A percentile compares a stretch with the other conserved stretches of the same genome.
phyloP scores from a whole-genome alignment of 106 monocot genomes.

The Acanthochlamys bracteata region DNA sequence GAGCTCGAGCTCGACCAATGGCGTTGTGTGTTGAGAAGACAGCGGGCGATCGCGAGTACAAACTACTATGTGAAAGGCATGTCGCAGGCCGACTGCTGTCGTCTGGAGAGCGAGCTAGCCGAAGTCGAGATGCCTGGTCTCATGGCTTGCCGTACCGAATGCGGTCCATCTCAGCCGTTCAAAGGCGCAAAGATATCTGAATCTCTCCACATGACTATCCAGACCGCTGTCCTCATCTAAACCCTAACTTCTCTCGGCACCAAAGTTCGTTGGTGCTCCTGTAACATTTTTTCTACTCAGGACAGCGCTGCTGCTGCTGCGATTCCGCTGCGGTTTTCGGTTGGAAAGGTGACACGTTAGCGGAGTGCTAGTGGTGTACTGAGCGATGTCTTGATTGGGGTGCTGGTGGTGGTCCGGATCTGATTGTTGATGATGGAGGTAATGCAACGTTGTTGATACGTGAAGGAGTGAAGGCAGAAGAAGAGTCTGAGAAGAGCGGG shows the following conservation, averaged over 20 bases:
- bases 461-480: slow-evolving; percentile 78
- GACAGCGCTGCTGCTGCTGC: slow-evolving; percentile 74
- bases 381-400: slow-evolving; percentile 83
- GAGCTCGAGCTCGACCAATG: slow-evolving; percentile 5
- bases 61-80: slow-evolving; percentile 91
- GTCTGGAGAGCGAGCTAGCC: slow-evolving; percentile 89
- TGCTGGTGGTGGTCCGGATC: slow-evolving; percentile 63
- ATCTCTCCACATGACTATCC: slow-evolving; percentile 91
- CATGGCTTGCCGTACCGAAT: slow-evolving; percentile 70
- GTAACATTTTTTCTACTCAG: slow-evolving; percentile 91
- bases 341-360: slow-evolving; percentile 91
- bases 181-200: slow-evolving; percentile 67
- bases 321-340: slow-evolving; percentile 75
- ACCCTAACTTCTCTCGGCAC: slow-evolving; percentile 78
- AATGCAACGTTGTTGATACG: slow-evolving; percentile 75
- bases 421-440: slow-evolving; percentile 85
- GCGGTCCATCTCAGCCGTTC: slow-evolving; percentile 70
- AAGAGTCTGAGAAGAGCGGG: slow-evolving; percentile 73
- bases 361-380: slow-evolving; percentile 97
- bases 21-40: slow-evolving; percentile 69
- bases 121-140: slow-evolving; percentile 96
- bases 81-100: slow-evolving; percentile 79
- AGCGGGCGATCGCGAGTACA: slow-evolving; percentile 64
- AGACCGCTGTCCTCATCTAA: slow-evolving; percentile 87
- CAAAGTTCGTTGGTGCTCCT: slow-evolving; percentile 89